Percentiles rank a stretch among this genome's conserved stretches.
phyloP scores from a whole-genome alignment of 2,329 filamentous ascomycete genomes.

The Metarhizium humberi region DNA sequence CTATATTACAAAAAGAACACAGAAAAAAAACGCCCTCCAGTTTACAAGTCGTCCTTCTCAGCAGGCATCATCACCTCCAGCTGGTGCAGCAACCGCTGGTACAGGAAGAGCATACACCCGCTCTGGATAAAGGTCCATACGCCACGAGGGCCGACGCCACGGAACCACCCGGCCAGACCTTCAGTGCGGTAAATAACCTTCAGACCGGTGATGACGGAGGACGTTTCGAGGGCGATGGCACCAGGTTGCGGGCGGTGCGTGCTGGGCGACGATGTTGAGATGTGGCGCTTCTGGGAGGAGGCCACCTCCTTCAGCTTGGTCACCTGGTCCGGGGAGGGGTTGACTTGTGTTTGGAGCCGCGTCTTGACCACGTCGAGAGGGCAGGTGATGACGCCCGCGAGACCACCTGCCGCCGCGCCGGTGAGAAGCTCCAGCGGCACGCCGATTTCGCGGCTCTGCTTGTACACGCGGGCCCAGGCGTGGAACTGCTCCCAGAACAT shows the following conservation, averaged over 20 bases:
- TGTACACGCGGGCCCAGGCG: slow-evolving; percentile 68
- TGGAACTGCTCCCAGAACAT: slow-evolving; percentile 97
- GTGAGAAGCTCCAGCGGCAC: slow-evolving; percentile 78
- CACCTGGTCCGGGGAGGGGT: slow-evolving; percentile 23
- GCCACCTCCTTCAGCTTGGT: slow-evolving; percentile 24
- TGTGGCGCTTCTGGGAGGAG: slow-evolving; percentile 54
- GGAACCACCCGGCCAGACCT: slow-evolving; percentile 82
- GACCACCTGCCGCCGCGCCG: slow-evolving; percentile 78
- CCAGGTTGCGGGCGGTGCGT: slow-evolving; percentile 74
- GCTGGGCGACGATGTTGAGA: slow-evolving; percentile 84
- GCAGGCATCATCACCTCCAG: slow-evolving; percentile 46
- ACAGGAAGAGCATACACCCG: slow-evolving; percentile 91
- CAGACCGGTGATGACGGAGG: slow-evolving; percentile 77
- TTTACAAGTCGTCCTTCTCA: slow-evolving; percentile 18
- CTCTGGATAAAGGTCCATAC: slow-evolving; percentile 98
- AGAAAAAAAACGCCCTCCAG: not conserved
- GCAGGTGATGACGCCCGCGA: slow-evolving; percentile 90
- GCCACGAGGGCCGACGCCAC: slow-evolving; percentile 82
- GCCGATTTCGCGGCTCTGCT: slow-evolving; percentile 75
- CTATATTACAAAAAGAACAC: not conserved
- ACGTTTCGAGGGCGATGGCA: slow-evolving; percentile 74
- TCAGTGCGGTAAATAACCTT: slow-evolving; percentile 84
- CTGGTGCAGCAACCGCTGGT: slow-evolving; percentile 75
- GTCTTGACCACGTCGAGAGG: slow-evolving; percentile 97
- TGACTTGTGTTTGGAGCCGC: slow-evolving; percentile 83